Conservation (phyloP, 345 rosid species). For the Citrus glauca region DNA sequence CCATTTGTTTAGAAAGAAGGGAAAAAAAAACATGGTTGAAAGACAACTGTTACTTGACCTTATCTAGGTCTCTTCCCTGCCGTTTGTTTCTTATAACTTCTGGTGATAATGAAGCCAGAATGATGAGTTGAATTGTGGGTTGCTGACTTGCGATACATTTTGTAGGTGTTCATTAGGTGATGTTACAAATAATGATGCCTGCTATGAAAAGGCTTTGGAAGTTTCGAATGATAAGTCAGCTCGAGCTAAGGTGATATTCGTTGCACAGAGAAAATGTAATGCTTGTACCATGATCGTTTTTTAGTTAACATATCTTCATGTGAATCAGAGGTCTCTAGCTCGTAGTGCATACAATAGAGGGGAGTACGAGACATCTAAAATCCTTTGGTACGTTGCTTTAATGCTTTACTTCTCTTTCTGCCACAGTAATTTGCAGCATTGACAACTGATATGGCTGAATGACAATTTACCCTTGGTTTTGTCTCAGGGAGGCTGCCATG, state of each 20-base stretch:
- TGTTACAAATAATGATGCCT: constrained; percentile 69
- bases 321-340: constrained; percentile 75
- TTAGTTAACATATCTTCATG: constrained; percentile 10
- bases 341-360: constrained; percentile 85
- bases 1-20: not conserved
- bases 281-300: constrained; percentile 3
- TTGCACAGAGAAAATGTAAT: constrained; percentile 7
- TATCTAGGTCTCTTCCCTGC: not conserved
- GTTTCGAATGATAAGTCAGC: constrained; percentile 81
- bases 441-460: constrained; percentile 13
- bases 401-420: not conserved
- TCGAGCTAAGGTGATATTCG: constrained; percentile 72
- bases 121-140: not conserved
- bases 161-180: constrained; percentile 92
- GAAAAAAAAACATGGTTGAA: not conserved
- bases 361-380: constrained; percentile 75
- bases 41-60: not conserved
- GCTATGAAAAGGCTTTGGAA: constrained; percentile 87
- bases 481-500: constrained; percentile 87
- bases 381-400: constrained; percentile 55
- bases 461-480: constrained; percentile 14
- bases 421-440: not conserved
- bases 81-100: not conserved
- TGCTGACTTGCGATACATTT: constrained; percentile 11
- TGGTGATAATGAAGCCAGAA: not conserved